phyloP scores from a whole-genome alignment of 1,284 basidiomycete genomes.

The Trametes hirsuta region DNA sequence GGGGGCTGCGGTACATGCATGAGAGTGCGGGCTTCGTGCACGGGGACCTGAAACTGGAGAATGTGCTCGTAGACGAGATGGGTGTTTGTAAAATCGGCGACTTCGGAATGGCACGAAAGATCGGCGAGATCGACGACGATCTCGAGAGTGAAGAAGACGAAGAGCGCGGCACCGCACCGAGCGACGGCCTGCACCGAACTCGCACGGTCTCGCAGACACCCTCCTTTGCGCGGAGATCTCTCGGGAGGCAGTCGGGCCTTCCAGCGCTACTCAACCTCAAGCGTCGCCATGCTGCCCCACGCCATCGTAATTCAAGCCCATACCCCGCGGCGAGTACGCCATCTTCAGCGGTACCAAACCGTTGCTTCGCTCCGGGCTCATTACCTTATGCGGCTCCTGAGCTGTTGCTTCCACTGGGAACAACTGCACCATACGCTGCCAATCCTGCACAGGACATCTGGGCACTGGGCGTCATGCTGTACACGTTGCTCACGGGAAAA shows the following conservation, averaged over 20 bases:
- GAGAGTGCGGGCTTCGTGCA: constrained; percentile 80
- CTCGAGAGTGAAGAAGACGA: constrained; percentile 43
- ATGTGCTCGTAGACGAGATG: constrained; percentile 88
- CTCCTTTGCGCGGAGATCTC: constrained; percentile 22
- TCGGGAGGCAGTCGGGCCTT: constrained; percentile 24
- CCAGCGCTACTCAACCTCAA: constrained; percentile 41
- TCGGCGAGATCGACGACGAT: constrained; percentile 46
- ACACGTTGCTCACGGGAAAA: constrained; percentile 78
- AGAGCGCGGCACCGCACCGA: constrained; percentile 24
- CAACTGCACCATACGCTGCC: constrained; percentile 37
- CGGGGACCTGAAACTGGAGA: constrained; percentile 96
- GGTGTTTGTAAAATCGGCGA: constrained; percentile 82
- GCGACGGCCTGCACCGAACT: constrained; percentile 22
- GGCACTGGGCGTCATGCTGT: constrained; percentile 89
- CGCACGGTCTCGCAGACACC: constrained; percentile 28
- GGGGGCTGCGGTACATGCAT: constrained; percentile 87
- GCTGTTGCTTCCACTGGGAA: constrained; percentile 52
- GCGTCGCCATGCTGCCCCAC: constrained; percentile 41
- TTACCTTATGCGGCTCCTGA: constrained; percentile 90
- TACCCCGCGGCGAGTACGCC: constrained; percentile 39
- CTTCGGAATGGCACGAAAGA: constrained; percentile 78
- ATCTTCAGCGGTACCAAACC: constrained; percentile 34
- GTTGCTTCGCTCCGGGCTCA: constrained; percentile 77
- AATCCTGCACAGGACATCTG: constrained; percentile 89
- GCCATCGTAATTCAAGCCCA: constrained; percentile 65